Evolutionary conservation across 2,329 filamentous ascomycete genomes (phyloP).

Genomic region (Grosmannia clavigera): DNA sequence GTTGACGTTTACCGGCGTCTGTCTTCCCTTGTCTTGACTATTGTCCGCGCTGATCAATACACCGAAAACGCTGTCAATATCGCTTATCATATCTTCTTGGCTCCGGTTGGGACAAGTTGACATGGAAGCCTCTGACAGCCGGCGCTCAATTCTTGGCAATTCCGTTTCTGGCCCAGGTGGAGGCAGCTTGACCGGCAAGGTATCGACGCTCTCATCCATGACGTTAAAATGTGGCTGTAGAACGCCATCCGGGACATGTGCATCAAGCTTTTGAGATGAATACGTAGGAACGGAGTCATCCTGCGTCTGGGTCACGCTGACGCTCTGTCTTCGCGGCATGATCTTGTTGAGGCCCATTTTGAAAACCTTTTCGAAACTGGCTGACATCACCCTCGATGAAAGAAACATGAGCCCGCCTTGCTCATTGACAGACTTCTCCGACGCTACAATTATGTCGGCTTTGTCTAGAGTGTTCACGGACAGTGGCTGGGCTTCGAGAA

Average conservation of each 20-base stretch:
- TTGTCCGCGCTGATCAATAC: conserved; percentile 4
- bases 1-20: neutral
- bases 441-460: neutral
- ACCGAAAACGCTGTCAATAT: conserved; percentile 10
- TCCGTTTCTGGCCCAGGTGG: neutral
- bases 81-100: neutral
- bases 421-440: neutral
- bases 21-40: neutral
- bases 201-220: neutral
- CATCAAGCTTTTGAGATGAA: too few species aligned
- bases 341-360: conserved; percentile 6
- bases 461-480: neutral
- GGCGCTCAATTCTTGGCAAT: neutral
- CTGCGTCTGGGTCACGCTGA: too few species aligned
- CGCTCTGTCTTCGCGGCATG: conserved; percentile 1
- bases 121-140: neutral
- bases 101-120: neutral
- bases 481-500: neutral
- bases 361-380: conserved; percentile 6
- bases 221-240: neutral
- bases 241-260: neutral
- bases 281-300: neutral
- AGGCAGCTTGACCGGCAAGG: neutral
- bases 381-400: neutral
- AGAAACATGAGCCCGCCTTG: neutral